Base-by-base conservation (phyloP, 2,329 filamentous ascomycete genomes). In the Cryphonectria nitschkei region DNA sequence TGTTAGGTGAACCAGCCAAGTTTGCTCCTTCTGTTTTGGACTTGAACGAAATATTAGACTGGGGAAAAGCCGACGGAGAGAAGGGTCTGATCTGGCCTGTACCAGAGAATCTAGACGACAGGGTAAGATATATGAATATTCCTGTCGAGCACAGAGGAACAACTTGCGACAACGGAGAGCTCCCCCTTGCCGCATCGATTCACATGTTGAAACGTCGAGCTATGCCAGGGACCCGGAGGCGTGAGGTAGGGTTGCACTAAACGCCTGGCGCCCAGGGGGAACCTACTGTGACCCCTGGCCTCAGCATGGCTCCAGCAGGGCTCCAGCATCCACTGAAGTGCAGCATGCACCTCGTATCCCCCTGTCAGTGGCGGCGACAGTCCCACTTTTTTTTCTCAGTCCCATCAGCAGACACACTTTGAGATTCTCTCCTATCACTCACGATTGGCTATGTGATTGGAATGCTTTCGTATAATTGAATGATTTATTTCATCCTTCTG, bases 191-290 rank as follows among this genome's bases (percentile, higher is more conserved):
- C 62, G 68, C 68, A 68, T 68, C 64, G 54, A 58, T 70, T 61
- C 61, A 70, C 65, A 72, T 72, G 71, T 72, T 72, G 71, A 72
- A 72, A 72, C 71, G 66, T 67, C 54, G 65, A 58, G 54, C 65
- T 67, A 50, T 67, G 65, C 52, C 66, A 68, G 56, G 56, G 66
- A 61, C 39, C 46, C 66, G 37, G 54, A 50, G 63, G 9, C 14
- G 39, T 29, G 43, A 65, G n/a, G 41, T n/a, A 13, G 39, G 37
- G 22, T n/a, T 39, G n/a, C n/a, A 50, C 46, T 19, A 50, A n/a
- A n/a, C 3, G 65, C 50, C 34, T 37, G 46, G 54, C 65, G 52
- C 56, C 56, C 39, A 61, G 37, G 56, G 39, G 6, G 13, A 60
- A 29, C 43, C 46, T 50, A n/a, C 46, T 50, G 46, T 50, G n/a